These are phyloP conservation scores for Phytopythium montanum DNA, from an alignment of 352 stramenopile species.

Conservation along the genomic window DNA sequence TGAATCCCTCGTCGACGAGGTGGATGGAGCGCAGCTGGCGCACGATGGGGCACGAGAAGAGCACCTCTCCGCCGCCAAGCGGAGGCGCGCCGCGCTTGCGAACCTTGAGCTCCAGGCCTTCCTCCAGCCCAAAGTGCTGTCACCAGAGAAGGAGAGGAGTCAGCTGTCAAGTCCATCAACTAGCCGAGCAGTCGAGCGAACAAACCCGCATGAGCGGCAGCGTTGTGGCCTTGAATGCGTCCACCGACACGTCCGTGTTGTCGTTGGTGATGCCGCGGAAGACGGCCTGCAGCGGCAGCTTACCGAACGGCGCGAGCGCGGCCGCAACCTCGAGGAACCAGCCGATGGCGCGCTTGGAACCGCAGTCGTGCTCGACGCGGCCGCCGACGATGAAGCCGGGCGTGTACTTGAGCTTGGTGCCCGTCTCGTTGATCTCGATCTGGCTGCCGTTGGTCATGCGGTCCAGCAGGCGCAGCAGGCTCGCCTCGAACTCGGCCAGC, in stretches of 20 bases:
- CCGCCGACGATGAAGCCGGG: constrained; percentile 96
- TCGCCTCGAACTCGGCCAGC: constrained; percentile 95
- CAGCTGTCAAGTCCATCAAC: background rate
- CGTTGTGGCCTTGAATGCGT: constrained; percentile 94
- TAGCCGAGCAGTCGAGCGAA: background rate
- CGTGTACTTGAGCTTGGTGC: constrained; percentile 96
- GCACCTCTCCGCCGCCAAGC: constrained; percentile 80
- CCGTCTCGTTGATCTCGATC: constrained; percentile 99
- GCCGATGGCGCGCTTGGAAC: constrained; percentile 87
- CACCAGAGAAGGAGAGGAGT: background rate
- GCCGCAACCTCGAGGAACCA: constrained; percentile 99
- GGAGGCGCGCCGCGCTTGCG: constrained; percentile 90
- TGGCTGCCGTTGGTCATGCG: constrained; percentile 96
- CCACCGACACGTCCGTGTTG: constrained; percentile 87
- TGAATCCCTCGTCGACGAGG: constrained; percentile 95
- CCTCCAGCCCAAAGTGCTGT: constrained; percentile 94
- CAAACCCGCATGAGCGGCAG: constrained; percentile 89
- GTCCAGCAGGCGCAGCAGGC: constrained; percentile 96
- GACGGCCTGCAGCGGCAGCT: constrained; percentile 92
- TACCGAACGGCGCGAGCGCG: constrained; percentile 97
- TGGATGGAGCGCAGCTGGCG: constrained; percentile 94
- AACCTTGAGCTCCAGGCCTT: constrained; percentile 81
- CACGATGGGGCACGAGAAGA: constrained; percentile 95
- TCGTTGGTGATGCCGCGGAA: constrained; percentile 96
- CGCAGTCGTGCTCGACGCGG: constrained; percentile 94